Base-by-base conservation (phyloP, 495 filamentous ascomycete species). In the Hypoxylon cercidicola region DNA sequence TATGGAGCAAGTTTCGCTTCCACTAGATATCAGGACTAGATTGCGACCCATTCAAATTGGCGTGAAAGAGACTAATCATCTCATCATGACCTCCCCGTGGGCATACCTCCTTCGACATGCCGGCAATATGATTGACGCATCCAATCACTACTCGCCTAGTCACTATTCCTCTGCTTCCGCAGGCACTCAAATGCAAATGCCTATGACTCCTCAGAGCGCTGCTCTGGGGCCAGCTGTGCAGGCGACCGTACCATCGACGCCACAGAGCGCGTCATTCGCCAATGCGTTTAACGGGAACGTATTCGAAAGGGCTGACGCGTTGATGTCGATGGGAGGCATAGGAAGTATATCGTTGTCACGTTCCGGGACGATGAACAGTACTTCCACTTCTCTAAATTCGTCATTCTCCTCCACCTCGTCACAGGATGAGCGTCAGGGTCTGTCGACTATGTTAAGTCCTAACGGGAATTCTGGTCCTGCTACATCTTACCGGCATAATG, bases 181-280 rank as follows among this genome's bases (percentile, higher is more conserved):
- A 53, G 53, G 51, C 16, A 66, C 74, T 12, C 72, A 74, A 46
- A 64, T 73, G 43, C 73, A 79, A 28, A 62, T 85, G 30, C 83
- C 84, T 1, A 85, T 86, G 81, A 86, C 82, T 18, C 93, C 93
- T 6, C 81, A 94, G 57, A 93, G 90, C 67, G 93, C 93, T 13
- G 93, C 93, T 12, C 83, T 97, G 3, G 93, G 93, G 4, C 90
- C 92, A 7, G 93, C 93, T 35, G 92, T 91, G 13, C 91, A 95
- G 72, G 92, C 93, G 1, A 97, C 93, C 0, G 88, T 97, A 16
- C 92, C 93, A 25, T 89, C 88, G 8, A 93, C 89, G 0, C 90
- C 90, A 20, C 87, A 86, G 53, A 90, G 85, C 74, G 87, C 83
- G 3, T 78, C 78, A 0, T 90, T 89, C 70, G 83, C 86, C 59